A percentile compares a stretch with the other conserved stretches of the same genome.
Evolutionary conservation across 768 basidiomycete genomes (phyloP).

Genomic region (Sporobolomyces roseus): DNA sequence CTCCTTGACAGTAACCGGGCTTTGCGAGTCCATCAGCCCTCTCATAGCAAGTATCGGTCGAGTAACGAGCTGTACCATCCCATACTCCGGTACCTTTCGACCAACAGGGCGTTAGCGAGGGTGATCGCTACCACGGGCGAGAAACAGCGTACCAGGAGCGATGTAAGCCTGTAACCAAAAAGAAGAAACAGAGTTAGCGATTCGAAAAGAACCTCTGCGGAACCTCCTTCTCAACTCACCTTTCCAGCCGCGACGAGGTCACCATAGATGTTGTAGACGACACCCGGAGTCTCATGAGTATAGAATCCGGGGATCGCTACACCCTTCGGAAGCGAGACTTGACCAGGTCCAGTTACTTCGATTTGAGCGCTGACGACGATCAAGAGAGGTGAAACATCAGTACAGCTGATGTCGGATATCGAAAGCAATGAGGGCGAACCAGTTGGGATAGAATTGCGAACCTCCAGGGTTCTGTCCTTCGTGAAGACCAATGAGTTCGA

Average conservation of each 20-base stretch:
- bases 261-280: no score
- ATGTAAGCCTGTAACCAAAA: no score
- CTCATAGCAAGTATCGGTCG: slow-evolving; percentile 1
- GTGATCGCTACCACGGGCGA: no score
- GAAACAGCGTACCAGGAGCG: no score
- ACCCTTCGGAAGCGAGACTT: not conserved
- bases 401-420: no score
- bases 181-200: no score
- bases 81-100: slow-evolving; percentile 15
- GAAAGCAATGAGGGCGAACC: not conserved
- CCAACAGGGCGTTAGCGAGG: not conserved
- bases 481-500: slow-evolving; percentile 16
- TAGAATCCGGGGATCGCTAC: not conserved
- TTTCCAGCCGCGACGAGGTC: no score
- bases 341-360: not conserved
- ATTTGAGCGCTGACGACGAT: not conserved
- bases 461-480: not conserved
- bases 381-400: no score
- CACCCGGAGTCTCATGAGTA: no score
- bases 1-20: slow-evolving; percentile 12
- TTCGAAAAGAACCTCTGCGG: no score
- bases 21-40: not conserved
- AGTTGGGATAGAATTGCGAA: slow-evolving; percentile 20
- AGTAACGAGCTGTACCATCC: slow-evolving; percentile 4
- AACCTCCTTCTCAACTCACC: no score